Conservation (phyloP, 306 rosid genomes). For the Inga laurina region DNA sequence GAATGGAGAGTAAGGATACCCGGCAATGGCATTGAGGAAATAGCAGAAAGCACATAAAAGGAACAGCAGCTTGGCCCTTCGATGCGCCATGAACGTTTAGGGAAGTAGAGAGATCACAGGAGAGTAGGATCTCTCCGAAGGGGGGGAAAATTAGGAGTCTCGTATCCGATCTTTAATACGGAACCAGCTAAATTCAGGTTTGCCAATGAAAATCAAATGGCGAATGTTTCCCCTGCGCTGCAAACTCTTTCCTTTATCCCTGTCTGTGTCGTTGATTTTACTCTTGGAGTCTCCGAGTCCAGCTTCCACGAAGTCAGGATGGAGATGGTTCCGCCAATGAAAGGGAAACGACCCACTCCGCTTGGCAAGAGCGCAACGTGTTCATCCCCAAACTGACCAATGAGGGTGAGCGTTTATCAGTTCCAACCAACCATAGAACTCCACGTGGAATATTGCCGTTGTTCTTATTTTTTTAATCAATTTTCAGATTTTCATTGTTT, state of each 20-base stretch:
- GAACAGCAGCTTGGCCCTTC: constrained; percentile 51
- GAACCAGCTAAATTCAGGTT: background rate
- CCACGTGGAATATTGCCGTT: constrained; percentile 39
- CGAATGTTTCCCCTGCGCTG: background rate
- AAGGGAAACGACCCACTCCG: constrained; percentile 33
- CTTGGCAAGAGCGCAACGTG: constrained; percentile 56
- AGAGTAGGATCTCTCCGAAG: constrained; percentile 4
- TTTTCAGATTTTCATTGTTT: background rate
- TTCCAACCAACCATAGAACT: constrained; percentile 36
- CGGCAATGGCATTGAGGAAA: constrained; percentile 73
- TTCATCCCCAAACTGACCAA: constrained; percentile 56
- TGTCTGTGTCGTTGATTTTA: background rate
- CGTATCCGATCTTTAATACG: background rate
- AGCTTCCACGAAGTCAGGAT: background rate
- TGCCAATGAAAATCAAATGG: background rate
- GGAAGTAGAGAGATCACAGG: background rate
- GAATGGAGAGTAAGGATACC: constrained; percentile 35
- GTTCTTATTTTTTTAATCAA: no score
- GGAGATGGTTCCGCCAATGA: constrained; percentile 32
- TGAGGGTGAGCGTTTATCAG: constrained; percentile 33
- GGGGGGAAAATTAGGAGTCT: background rate
- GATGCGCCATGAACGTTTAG: constrained; percentile 49
- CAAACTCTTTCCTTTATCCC: background rate
- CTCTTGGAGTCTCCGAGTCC: constrained; percentile 21
- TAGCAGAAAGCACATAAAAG: constrained; percentile 61